phyloP scores from a whole-genome alignment of 2,329 filamentous ascomycete genomes.

The Pseudogymnoascus sp. region DNA sequence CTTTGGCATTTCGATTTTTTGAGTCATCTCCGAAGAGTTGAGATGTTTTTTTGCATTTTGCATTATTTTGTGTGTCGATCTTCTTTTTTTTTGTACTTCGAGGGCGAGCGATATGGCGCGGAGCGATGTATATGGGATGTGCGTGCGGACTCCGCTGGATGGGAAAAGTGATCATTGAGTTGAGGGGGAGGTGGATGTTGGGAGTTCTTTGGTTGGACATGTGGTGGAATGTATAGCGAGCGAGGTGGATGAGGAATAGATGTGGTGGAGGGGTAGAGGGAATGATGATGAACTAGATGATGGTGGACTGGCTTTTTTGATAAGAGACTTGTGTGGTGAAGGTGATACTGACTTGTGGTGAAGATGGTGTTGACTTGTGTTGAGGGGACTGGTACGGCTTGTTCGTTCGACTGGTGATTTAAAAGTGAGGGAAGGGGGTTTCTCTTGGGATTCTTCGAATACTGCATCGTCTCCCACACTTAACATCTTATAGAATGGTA shows the following conservation, averaged over 20 bases:
- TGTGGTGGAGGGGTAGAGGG: neutral
- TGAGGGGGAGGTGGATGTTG: neutral
- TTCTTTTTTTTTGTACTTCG: neutral
- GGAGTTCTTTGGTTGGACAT: slow-evolving; percentile 2
- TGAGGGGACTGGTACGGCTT: neutral
- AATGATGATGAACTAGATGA: slow-evolving; percentile 5
- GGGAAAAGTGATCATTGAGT: slow-evolving; percentile 6
- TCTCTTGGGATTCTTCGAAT: neutral
- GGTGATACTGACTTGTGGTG: neutral
- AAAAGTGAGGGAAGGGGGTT: neutral
- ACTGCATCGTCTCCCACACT: neutral
- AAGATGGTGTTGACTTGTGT: neutral
- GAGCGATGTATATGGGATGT: slow-evolving; percentile 1
- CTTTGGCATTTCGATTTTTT: neutral
- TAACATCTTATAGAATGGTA: neutral
- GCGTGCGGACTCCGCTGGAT: neutral
- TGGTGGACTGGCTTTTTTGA: neutral
- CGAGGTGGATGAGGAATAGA: neutral
- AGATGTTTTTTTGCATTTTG: neutral
- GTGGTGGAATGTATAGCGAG: neutral
- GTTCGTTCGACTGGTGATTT: neutral
- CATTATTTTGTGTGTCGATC: neutral
- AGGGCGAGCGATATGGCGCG: neutral
- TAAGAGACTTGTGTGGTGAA: neutral
- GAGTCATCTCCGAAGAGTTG: neutral